Percentiles rank a stretch among this genome's conserved stretches.
Evolutionary conservation across 805 yeast genomes (phyloP).

Genomic region (Pichia nanzhaoensis): DNA sequence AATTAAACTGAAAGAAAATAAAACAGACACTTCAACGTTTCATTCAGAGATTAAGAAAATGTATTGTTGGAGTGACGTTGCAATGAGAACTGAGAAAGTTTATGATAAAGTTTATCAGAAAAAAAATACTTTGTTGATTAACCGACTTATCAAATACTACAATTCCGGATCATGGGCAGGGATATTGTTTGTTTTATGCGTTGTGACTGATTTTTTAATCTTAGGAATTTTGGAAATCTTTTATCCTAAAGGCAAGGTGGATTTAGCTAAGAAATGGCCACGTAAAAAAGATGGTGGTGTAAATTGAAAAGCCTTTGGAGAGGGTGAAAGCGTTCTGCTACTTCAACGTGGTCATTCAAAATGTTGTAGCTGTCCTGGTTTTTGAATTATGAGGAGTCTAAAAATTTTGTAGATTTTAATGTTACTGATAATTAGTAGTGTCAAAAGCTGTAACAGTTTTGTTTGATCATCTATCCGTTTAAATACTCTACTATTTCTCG

Average conservation of each 20-base stretch:
- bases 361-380: no score
- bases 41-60: constrained; percentile 71
- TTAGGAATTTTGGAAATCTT: constrained; percentile 57
- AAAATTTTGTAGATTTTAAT: no score
- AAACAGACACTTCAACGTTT: constrained; percentile 65
- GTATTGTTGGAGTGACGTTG: constrained; percentile 93
- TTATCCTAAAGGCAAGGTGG: constrained; percentile 66
- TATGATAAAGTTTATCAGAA: constrained; percentile 41
- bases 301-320: neutral
- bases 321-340: no score
- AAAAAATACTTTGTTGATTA: constrained; percentile 37
- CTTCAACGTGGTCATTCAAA: no score
- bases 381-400: no score
- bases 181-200: constrained; percentile 69
- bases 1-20: constrained; percentile 43
- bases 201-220: constrained; percentile 70
- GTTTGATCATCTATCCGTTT: no score
- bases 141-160: constrained; percentile 57
- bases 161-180: constrained; percentile 83
- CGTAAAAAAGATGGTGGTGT: constrained; percentile 9
- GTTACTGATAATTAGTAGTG: no score
- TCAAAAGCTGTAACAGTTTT: no score
- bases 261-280: constrained; percentile 78
- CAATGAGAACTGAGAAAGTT: constrained; percentile 76
- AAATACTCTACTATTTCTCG: constrained; percentile 3